phyloP scores from a whole-genome alignment of 1,284 basidiomycete genomes.

The Microbotryomycetes sp. region DNA sequence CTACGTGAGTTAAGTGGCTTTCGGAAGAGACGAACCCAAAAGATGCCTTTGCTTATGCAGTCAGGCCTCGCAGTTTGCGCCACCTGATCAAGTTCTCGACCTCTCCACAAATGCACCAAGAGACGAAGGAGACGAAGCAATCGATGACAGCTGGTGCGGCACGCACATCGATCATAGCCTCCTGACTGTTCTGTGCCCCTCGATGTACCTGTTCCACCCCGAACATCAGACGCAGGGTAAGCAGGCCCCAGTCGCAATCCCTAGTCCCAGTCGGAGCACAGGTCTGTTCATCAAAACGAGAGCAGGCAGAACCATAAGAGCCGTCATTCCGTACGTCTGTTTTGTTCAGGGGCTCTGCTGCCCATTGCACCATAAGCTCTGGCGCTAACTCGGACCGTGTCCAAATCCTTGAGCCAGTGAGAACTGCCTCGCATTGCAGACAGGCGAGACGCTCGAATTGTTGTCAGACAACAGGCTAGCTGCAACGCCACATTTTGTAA shows the following conservation, averaged over 20 bases:
- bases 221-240: constrained; percentile 39
- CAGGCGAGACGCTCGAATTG: constrained; percentile 82
- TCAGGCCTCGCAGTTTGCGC: no score
- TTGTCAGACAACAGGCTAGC: constrained; percentile 67
- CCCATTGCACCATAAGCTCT: background rate
- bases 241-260: constrained; percentile 46
- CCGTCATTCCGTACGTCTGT: constrained; percentile 62
- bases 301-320: constrained; percentile 62
- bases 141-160: constrained; percentile 30
- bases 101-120: background rate
- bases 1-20: constrained; percentile 54
- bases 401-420: constrained; percentile 1
- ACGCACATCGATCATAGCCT: constrained; percentile 65
- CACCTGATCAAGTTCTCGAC: no score
- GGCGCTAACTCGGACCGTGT: background rate
- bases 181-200: constrained; percentile 75
- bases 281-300: constrained; percentile 85
- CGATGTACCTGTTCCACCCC: constrained; percentile 61
- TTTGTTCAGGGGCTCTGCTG: no score
- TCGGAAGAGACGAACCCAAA: background rate
- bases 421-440: constrained; percentile 79
- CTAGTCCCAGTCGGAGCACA: constrained; percentile 63
- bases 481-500: constrained; percentile 87
- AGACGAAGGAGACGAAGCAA: constrained; percentile 1
- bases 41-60: background rate